Evolutionary conservation across 257 asterid genomes (phyloP).

Genomic region (Ehretia macrophylla): DNA sequence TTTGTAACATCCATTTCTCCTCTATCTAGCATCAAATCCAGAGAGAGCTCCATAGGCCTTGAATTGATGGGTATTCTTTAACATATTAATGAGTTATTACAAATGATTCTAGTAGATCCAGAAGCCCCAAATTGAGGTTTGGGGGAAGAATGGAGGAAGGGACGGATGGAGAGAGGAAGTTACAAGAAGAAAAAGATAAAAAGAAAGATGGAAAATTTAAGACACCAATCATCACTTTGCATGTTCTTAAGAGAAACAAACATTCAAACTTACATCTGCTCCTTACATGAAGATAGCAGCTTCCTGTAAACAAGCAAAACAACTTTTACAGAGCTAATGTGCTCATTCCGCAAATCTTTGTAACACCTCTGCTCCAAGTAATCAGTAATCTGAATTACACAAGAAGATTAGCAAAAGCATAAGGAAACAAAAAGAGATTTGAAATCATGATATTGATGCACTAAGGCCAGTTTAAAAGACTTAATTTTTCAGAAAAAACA

Average conservation of each 20-base stretch:
- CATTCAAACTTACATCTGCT: slow-evolving; percentile 44
- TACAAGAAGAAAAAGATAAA: no score
- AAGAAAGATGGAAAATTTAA: no score
- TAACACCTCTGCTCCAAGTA: slow-evolving; percentile 46
- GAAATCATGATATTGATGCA: background rate
- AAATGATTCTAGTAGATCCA: no score
- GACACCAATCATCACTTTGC: background rate
- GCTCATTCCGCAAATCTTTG: slow-evolving; percentile 42
- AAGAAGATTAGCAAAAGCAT: slow-evolving; percentile 4
- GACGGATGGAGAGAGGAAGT: background rate
- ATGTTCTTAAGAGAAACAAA: background rate
- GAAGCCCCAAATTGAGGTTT: background rate
- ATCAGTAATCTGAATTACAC: slow-evolving; percentile 36
- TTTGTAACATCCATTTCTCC: no score
- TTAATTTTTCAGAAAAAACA: no score
- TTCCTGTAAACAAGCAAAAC: slow-evolving; percentile 39
- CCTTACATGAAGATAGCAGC: slow-evolving; percentile 51
- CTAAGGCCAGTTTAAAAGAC: background rate
- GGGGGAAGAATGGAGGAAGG: background rate
- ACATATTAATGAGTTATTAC: no score
- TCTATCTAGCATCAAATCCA: no score
- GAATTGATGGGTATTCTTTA: no score
- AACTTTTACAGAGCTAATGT: slow-evolving; percentile 40
- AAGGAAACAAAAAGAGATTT: background rate
- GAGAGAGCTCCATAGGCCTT: no score